These are phyloP conservation scores for Chaetoscypha palmicola DNA, from an alignment of 2,329 filamentous ascomycete species.

Conservation along the genomic window DNA sequence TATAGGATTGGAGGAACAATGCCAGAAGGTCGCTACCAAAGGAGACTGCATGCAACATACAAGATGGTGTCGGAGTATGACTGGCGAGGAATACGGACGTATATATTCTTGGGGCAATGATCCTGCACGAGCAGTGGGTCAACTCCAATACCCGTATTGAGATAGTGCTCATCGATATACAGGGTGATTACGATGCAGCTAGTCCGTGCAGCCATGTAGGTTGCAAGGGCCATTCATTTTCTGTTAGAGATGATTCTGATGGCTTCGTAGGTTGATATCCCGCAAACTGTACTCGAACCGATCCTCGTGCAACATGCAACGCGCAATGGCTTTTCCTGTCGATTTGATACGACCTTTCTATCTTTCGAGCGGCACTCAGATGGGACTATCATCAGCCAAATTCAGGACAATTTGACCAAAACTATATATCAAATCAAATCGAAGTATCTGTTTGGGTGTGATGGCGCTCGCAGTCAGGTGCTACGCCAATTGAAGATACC, in stretches of 20 bases:
- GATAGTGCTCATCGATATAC: neutral
- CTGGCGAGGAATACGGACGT: constrained; percentile 44
- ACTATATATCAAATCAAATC: constrained; percentile 40
- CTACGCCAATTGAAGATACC: constrained; percentile 41
- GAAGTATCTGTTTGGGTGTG: constrained; percentile 53
- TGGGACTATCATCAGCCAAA: constrained; percentile 27
- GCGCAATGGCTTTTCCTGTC: constrained; percentile 34
- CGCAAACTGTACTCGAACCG: constrained; percentile 43
- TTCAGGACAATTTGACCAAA: constrained; percentile 34
- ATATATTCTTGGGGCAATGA: constrained; percentile 46
- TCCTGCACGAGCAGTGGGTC: constrained; percentile 36
- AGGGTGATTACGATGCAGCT: constrained; percentile 38
- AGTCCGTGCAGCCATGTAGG: constrained; percentile 34
- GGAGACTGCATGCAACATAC: constrained; percentile 42
- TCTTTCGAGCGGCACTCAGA: constrained; percentile 23
- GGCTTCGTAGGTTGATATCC: constrained; percentile 32
- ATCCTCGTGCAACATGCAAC: constrained; percentile 38
- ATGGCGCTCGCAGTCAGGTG: constrained; percentile 43
- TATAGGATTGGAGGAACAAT: constrained; percentile 41
- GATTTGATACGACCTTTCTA: constrained; percentile 38
- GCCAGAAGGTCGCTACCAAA: constrained; percentile 32
- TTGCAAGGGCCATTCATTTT: too few relatives aligned
- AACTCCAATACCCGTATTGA: too few relatives aligned
- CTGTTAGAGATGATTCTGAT: too few relatives aligned
- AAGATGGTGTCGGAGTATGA: constrained; percentile 46